Conservation (phyloP, 257 asterid genomes). For the Rhazya stricta region DNA sequence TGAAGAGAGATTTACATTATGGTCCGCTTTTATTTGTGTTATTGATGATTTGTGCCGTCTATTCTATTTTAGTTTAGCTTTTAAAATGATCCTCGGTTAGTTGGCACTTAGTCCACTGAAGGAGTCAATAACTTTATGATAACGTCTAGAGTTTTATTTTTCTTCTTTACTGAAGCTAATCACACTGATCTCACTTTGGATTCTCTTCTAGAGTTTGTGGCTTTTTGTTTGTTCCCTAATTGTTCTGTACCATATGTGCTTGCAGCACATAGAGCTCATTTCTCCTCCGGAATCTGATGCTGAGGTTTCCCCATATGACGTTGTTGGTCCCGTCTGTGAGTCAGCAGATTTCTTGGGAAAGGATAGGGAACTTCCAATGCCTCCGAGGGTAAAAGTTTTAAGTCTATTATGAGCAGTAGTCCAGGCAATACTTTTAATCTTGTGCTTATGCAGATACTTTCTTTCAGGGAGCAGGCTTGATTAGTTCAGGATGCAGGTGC, state of each 20-base stretch:
- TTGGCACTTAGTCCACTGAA: background rate
- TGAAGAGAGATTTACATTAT: background rate
- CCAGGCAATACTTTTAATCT: background rate
- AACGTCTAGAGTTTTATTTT: background rate
- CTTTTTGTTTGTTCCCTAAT: background rate
- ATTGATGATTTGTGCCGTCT: background rate
- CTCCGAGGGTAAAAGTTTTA: conserved; percentile 47
- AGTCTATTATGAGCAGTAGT: background rate
- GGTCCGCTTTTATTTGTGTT: background rate
- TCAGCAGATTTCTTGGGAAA: conserved; percentile 97
- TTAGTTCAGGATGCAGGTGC: conserved; percentile 99
- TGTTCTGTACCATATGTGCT: conserved; percentile 11
- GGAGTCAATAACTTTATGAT: background rate
- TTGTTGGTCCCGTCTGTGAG: conserved; percentile 95
- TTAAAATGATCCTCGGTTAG: background rate
- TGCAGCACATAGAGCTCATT: conserved; percentile 94
- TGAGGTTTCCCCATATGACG: conserved; percentile 61
- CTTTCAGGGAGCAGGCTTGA: conserved; percentile 84
- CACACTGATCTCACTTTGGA: background rate
- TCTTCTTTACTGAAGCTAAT: background rate
- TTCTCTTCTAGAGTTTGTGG: background rate
- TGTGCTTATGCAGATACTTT: conserved; percentile 13
- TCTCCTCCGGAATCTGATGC: conserved; percentile 62
- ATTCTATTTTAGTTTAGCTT: background rate
- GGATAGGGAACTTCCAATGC: conserved; percentile 79